Evolutionary conservation across 257 asterid genomes (phyloP), one percentile per base, ranked within the genome.

Genomic region (Petunia axillaris): DNA sequence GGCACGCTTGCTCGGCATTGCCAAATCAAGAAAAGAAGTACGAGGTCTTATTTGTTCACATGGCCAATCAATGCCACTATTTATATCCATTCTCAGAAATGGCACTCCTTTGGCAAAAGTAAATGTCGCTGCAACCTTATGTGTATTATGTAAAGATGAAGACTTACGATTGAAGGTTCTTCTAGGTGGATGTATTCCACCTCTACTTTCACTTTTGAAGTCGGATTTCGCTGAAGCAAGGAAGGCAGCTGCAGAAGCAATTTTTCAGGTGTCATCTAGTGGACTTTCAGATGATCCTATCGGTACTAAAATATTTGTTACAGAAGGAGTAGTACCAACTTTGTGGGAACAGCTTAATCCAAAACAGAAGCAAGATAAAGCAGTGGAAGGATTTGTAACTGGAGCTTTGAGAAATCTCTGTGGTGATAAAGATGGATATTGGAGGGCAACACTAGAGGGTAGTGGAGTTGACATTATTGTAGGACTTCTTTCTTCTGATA

Each of bases 121-220:
- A 70, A 94, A 93, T 75, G 94, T 91, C 67, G 96, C 98, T 73
- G 83, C 89, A 36, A 91, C 91, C 8, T 85, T 94, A 79, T 84
- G 89, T 82, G 92, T 89, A 78, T 86, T 94, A 77, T 90, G 97
- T 65, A 93, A 84, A 83, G 94, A 91, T 79, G 91, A 91, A 35
- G 98, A 94, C 80, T 88, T 94, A 82, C 83, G 97, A 82, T 80
- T 91, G 77, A 94, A 91, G 84, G 97, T 94, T 74, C 94, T 94
- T 81, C 88, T 94, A 48, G 97, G 98, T 67, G 98, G 98, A 79
- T 94, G 97, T 84, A 84, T 93, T 83, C 98, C 97, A 14, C 96
- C 97, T 40, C 85, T 94, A 66, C 93, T 94, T 70, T 85, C 93
- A 15, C 89, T 94, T 83, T 86, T 94, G 83, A 94, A 90, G 82